These are phyloP conservation scores for Rhodotorula sp. DNA, from an alignment of 1,284 basidiomycete species.

Conservation along the genomic window DNA sequence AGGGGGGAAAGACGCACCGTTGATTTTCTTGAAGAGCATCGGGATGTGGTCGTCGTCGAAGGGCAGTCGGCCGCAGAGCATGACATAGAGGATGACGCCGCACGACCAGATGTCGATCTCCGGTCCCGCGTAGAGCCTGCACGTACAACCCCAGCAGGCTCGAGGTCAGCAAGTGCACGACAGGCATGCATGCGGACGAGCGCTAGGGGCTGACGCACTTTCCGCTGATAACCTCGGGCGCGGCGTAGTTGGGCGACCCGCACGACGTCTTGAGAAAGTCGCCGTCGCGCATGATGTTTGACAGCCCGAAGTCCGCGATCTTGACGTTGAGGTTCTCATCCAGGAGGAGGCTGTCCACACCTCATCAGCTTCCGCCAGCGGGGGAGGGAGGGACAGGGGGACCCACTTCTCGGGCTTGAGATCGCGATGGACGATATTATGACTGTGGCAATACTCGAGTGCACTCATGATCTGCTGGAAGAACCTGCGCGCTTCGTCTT, in stretches of 20 bases:
- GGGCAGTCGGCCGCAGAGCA: slow-evolving; percentile 85
- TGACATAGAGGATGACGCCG: slow-evolving; percentile 91
- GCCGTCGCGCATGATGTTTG: slow-evolving; percentile 90
- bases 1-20: slow-evolving; percentile 59
- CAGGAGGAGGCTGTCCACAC: slow-evolving; percentile 51
- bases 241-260: slow-evolving; percentile 93
- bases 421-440: slow-evolving; percentile 94
- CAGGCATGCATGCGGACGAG: too few species aligned
- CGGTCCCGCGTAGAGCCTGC: slow-evolving; percentile 78
- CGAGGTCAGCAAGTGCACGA: background rate
- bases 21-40: slow-evolving; percentile 85
- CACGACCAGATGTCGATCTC: slow-evolving; percentile 98
- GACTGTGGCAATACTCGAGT: slow-evolving; percentile 88
- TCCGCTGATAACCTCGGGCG: slow-evolving; percentile 90
- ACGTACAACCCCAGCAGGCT: background rate
- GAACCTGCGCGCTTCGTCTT: slow-evolving; percentile 78
- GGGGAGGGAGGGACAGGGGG: background rate
- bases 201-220: slow-evolving; percentile 52
- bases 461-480: slow-evolving; percentile 96
- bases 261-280: slow-evolving; percentile 93
- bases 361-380: background rate
- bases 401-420: slow-evolving; percentile 85
- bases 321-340: slow-evolving; percentile 65
- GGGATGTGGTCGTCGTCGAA: slow-evolving; percentile 96
- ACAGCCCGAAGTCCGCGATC: slow-evolving; percentile 92